Conservation (phyloP, 192 early-diverging fungal genomes). For the Coemansia sp. region DNA sequence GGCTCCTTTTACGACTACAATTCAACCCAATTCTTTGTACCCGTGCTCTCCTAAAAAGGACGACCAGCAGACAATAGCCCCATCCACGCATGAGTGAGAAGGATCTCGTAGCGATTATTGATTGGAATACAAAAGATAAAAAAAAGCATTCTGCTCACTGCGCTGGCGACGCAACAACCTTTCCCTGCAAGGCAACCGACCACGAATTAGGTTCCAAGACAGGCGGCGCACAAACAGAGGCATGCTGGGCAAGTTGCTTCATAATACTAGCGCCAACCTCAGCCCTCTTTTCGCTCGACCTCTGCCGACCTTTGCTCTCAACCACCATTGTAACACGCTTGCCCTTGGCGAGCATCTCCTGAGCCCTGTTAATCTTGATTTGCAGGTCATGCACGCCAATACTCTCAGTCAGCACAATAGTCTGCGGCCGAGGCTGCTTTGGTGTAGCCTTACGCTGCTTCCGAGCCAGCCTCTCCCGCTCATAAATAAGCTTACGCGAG, state of each 20-base stretch:
- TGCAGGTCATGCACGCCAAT: conserved; percentile 37
- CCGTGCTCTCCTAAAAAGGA: not conserved
- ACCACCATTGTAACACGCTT: conserved; percentile 27
- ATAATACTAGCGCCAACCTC: conserved; percentile 15
- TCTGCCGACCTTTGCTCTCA: conserved; percentile 15
- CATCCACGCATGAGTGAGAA: not conserved
- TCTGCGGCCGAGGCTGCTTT: conserved; percentile 26
- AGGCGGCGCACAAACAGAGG: conserved; percentile 15
- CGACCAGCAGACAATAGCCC: not conserved
- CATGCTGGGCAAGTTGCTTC: not conserved
- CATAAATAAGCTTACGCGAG: conserved; percentile 42
- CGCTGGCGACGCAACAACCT: not conserved
- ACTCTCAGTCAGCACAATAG: conserved; percentile 12
- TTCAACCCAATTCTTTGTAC: not conserved
- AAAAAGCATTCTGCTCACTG: not conserved
- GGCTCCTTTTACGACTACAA: too few species aligned
- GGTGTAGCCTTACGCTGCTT: conserved; percentile 14
- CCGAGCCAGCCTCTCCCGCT: conserved; percentile 32
- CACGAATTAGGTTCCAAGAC: conserved; percentile 19
- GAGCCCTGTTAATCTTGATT: conserved; percentile 27
- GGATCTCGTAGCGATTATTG: not conserved
- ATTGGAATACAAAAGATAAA: too few species aligned
- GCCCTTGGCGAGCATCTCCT: conserved; percentile 28
- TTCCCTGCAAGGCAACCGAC: conserved; percentile 36
- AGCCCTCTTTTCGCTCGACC: not conserved